phyloP scores from a whole-genome alignment of 2,329 filamentous ascomycete genomes.

The Aureobasidium sp. region DNA sequence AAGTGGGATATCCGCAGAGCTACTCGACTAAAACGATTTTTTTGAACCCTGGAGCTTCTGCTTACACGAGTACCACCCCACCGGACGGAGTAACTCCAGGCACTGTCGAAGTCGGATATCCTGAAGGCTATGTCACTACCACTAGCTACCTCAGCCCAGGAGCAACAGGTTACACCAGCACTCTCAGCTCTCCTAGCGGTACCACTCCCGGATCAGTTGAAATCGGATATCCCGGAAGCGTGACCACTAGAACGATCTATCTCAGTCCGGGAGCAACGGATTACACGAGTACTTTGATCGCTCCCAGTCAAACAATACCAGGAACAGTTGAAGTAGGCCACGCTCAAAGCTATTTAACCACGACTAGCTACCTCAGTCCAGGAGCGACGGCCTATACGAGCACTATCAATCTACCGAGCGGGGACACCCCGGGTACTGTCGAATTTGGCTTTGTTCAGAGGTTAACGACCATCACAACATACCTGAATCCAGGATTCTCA shows the following conservation, averaged over 20 bases:
- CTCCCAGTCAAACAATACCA: not conserved
- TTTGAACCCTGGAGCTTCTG: not conserved
- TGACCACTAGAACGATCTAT: not conserved
- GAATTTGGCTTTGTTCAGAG: not conserved
- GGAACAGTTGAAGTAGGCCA: not conserved
- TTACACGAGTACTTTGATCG: not conserved
- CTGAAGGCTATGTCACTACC: not conserved
- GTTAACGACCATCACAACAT: not conserved
- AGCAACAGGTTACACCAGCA: conserved; percentile 4
- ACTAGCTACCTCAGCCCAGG: not conserved
- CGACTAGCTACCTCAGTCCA: not conserved
- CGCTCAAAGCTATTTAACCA: not conserved
- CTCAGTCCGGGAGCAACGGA: not conserved
- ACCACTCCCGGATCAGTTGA: not conserved
- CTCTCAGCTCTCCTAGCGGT: not conserved
- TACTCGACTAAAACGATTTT: not conserved
- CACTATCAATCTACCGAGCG: not conserved
- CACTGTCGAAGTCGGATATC: not conserved
- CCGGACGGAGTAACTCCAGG: not conserved
- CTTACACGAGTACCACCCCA: not conserved
- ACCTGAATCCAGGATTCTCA: not conserved
- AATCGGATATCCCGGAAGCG: not conserved
- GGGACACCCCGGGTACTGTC: not conserved
- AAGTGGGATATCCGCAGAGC: not conserved
- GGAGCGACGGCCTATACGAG: not conserved